Conservation (phyloP, 2,329 filamentous ascomycete genomes). For the Cadophora sp. region DNA sequence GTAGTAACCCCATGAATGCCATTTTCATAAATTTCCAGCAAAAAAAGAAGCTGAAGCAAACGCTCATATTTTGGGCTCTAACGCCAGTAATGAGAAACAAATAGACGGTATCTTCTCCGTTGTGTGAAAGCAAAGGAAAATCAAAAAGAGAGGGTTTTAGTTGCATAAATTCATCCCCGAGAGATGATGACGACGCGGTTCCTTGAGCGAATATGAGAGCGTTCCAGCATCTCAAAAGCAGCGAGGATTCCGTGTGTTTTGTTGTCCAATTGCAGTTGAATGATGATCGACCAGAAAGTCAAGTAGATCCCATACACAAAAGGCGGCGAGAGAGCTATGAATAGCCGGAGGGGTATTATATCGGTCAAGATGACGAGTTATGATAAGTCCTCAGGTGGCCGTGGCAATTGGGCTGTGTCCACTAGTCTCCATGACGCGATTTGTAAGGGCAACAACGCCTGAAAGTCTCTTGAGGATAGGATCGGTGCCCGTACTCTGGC, state of each 20-base stretch:
- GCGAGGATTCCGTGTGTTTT: slow-evolving; percentile 23
- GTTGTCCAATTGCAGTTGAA: slow-evolving; percentile 34
- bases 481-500: slow-evolving; percentile 55
- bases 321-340: slow-evolving; percentile 24
- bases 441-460: slow-evolving; percentile 48
- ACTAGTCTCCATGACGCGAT: slow-evolving; percentile 42
- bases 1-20: slow-evolving; percentile 18
- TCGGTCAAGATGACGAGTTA: slow-evolving; percentile 12
- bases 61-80: slow-evolving; percentile 32
- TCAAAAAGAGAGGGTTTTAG: slow-evolving; percentile 28
- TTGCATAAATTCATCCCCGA: slow-evolving; percentile 25
- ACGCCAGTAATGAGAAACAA: slow-evolving; percentile 35
- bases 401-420: slow-evolving; percentile 16
- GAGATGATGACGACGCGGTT: slow-evolving; percentile 21
- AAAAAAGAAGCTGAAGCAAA: slow-evolving; percentile 18
- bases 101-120: slow-evolving; percentile 20
- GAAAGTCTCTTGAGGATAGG: slow-evolving; percentile 56
- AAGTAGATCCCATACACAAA: slow-evolving; percentile 37
- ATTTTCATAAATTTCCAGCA: slow-evolving; percentile 21
- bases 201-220: slow-evolving; percentile 38
- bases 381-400: slow-evolving; percentile 20
- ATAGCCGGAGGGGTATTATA: slow-evolving; percentile 16
- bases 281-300: slow-evolving; percentile 33
- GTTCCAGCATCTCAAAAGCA: slow-evolving; percentile 43
- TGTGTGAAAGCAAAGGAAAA: slow-evolving; percentile 26